Evolutionary conservation across 2,329 filamentous ascomycete genomes (phyloP).

Genomic region (Exophiala dermatitidis): DNA sequence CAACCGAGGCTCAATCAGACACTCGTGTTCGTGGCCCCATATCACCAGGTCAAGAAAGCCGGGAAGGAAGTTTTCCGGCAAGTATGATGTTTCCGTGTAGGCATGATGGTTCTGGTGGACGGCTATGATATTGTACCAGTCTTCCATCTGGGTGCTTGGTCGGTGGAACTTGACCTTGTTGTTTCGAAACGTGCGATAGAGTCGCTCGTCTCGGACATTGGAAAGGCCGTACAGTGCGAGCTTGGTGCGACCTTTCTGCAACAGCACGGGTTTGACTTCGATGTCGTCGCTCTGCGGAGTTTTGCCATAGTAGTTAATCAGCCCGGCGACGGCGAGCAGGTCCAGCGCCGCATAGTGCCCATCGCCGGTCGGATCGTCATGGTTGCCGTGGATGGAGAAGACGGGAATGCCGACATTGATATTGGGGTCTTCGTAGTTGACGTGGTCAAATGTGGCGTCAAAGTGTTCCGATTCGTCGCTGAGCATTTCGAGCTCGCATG

Average conservation of each 20-base stretch:
- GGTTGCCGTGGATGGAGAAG: conserved; percentile 97
- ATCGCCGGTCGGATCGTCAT: conserved; percentile 96
- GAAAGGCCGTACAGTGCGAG: conserved; percentile 89
- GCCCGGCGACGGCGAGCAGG: conserved; percentile 77
- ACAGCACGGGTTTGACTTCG: conserved; percentile 76
- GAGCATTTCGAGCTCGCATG: conserved; percentile 88
- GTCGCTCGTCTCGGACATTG: conserved; percentile 89
- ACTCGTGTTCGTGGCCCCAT: conserved; percentile 98
- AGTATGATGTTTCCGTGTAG: conserved; percentile 83
- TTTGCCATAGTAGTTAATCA: conserved; percentile 93
- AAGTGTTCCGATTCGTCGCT: conserved; percentile 91
- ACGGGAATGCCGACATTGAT: conserved; percentile 97
- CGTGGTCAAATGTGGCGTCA: conserved; percentile 79
- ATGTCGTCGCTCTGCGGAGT: conserved; percentile 91
- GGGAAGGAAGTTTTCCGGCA: conserved; percentile 87
- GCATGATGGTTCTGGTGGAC: conserved; percentile 96
- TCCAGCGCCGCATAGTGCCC: conserved; percentile 88
- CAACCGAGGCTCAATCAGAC: conserved; percentile 71
- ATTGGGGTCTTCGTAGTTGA: conserved; percentile 95
- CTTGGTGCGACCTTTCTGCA: conserved; percentile 91
- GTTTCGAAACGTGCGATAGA: conserved; percentile 89
- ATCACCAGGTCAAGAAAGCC: conserved; percentile 85
- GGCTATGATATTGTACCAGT: conserved; percentile 94
- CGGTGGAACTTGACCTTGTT: conserved; percentile 90
- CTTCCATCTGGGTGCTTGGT: conserved; percentile 67